Evolutionary conservation across 2,329 filamentous ascomycete genomes (phyloP).

Genomic region (Parascedosporium putredinis): DNA sequence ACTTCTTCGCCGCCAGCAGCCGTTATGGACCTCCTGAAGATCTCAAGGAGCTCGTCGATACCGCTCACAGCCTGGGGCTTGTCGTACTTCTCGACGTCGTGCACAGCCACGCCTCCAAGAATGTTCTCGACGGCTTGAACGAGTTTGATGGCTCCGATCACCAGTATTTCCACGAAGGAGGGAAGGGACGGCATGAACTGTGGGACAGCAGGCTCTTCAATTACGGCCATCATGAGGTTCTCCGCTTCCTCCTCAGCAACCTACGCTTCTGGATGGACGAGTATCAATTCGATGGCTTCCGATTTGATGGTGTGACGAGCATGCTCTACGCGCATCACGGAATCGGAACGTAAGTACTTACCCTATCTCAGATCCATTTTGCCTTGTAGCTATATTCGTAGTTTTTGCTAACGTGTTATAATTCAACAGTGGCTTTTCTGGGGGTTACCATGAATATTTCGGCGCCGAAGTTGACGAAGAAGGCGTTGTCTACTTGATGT

Average conservation of each 20-base stretch:
- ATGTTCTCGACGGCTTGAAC: conserved; percentile 88
- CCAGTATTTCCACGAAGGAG: conserved; percentile 86
- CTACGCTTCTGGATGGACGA: conserved; percentile 99
- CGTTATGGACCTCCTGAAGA: conserved; percentile 91
- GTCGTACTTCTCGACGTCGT: conserved; percentile 90
- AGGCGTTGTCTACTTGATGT: conserved; percentile 86
- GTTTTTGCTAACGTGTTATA: background rate
- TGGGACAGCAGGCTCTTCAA: conserved; percentile 98
- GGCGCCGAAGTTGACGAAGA: conserved; percentile 83
- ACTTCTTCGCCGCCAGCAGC: conserved; percentile 95
- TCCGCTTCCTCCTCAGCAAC: conserved; percentile 93
- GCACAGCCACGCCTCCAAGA: conserved; percentile 96
- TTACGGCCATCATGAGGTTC: conserved; percentile 86
- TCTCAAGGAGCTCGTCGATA: conserved; percentile 92
- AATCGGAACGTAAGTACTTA: conserved; percentile 71
- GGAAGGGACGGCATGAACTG: conserved; percentile 75
- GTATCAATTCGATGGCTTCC: conserved; percentile 92
- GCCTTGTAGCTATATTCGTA: too few species aligned
- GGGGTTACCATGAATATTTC: conserved; percentile 97
- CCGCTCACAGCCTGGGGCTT: conserved; percentile 82
- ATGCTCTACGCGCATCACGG: conserved; percentile 97
- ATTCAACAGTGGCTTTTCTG: conserved; percentile 71
- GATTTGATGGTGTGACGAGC: conserved; percentile 95
- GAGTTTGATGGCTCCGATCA: conserved; percentile 93
- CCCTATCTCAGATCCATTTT: background rate